These are phyloP conservation scores for Ilex aquifolium DNA, from an alignment of 257 asterid species.

Conservation along the genomic window DNA sequence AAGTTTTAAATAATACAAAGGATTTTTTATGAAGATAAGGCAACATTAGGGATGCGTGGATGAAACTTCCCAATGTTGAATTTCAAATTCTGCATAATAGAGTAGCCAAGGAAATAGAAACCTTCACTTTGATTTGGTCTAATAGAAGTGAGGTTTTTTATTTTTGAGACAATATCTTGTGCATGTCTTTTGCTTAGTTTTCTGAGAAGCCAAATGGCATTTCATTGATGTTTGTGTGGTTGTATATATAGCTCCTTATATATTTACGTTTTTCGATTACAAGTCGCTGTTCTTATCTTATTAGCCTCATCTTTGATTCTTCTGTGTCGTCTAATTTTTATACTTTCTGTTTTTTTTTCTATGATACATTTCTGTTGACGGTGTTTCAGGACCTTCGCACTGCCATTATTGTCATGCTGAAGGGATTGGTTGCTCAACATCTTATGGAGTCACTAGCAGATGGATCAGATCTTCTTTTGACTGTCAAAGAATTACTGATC, in stretches of 20 bases:
- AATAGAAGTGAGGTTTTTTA: no score
- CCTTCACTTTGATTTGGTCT: background rate
- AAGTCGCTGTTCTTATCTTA: background rate
- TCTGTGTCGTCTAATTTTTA: background rate
- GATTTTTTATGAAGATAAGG: no score
- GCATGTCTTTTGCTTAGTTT: no score
- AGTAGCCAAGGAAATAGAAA: background rate
- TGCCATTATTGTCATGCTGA: slow-evolving; percentile 45
- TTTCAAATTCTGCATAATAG: background rate
- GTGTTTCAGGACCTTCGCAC: slow-evolving; percentile 30
- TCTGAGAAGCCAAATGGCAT: background rate
- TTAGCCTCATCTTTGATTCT: background rate
- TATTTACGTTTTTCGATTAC: no score
- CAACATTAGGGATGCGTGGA: no score
- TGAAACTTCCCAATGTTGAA: no score
- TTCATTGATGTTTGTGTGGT: background rate
- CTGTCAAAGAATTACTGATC: slow-evolving; percentile 39
- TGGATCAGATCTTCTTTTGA: slow-evolving; percentile 38
- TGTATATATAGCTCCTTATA: no score
- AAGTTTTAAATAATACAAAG: no score
- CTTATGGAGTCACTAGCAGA: slow-evolving; percentile 28
- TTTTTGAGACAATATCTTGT: no score
- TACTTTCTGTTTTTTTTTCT: no score
- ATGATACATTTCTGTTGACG: background rate
- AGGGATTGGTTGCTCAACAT: slow-evolving; percentile 54